These are phyloP conservation scores for Leccinellum albellum DNA, from an alignment of 768 basidiomycete genomes.

Conservation along the genomic window DNA sequence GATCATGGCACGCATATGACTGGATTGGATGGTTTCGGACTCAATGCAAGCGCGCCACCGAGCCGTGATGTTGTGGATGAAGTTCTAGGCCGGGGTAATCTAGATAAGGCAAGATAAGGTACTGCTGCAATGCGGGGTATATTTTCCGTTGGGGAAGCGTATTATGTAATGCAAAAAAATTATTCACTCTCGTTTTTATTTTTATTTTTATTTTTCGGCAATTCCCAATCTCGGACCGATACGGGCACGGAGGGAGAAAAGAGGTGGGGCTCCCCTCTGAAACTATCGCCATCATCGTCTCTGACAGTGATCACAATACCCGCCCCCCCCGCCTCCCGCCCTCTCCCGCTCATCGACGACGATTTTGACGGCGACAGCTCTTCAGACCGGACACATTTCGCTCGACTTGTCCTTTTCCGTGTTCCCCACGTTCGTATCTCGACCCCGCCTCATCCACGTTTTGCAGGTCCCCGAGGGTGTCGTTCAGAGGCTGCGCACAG, in stretches of 20 bases:
- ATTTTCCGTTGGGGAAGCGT: not conserved
- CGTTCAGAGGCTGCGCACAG: constrained; percentile 14
- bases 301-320: not conserved
- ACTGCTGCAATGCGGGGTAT: constrained; percentile 22
- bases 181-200: not conserved
- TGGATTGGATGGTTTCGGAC: constrained; percentile 7
- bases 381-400: too few species aligned
- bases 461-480: constrained; percentile 25
- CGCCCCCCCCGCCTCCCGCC: not conserved
- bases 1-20: constrained; percentile 6
- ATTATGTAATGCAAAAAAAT: constrained; percentile 9
- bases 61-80: not conserved
- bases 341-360: not conserved
- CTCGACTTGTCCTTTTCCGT: too few species aligned
- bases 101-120: constrained; percentile 25
- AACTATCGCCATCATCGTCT: constrained; percentile 10
- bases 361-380: not conserved
- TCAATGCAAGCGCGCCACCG: not conserved
- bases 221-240: constrained; percentile 25
- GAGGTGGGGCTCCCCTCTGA: constrained; percentile 1
- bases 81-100: constrained; percentile 26
- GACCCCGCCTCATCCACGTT: constrained; percentile 26
- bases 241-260: constrained; percentile 19
- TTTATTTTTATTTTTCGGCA: constrained; percentile 4
- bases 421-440: constrained; percentile 24